These are phyloP conservation scores for Hanseniaspora pseudoguilliermondii DNA, from an alignment of 805 yeast species.

Conservation along the genomic window DNA sequence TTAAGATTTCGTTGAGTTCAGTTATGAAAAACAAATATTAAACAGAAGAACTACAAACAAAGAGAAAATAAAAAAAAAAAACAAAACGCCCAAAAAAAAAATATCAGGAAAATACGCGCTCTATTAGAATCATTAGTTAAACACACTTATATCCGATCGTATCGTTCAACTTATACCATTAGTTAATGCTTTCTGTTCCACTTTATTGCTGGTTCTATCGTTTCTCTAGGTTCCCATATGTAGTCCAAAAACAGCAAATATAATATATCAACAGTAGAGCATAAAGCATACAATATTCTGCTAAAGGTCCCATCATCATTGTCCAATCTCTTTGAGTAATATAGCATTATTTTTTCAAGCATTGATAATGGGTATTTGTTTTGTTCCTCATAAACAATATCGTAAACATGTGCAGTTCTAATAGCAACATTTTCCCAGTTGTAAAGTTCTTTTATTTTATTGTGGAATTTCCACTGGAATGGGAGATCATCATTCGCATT, in stretches of 20 bases:
- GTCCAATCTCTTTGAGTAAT: slow-evolving; percentile 32
- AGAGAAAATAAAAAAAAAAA: not conserved
- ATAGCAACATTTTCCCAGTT: slow-evolving; percentile 83
- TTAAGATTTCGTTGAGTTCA: not conserved
- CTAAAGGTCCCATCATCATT: slow-evolving; percentile 63
- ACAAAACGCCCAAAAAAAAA: not conserved
- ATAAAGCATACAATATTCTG: slow-evolving; percentile 67
- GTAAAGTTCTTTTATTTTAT: slow-evolving; percentile 67
- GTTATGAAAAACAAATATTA: not conserved
- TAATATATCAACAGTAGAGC: slow-evolving; percentile 69
- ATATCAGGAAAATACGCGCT: not conserved
- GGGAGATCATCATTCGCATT: not conserved
- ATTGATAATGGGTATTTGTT: slow-evolving; percentile 38
- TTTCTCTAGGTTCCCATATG: slow-evolving; percentile 45
- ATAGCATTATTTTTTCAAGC: slow-evolving; percentile 45
- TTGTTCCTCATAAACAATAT: slow-evolving; percentile 30
- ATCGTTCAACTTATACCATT: no score
- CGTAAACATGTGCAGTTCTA: slow-evolving; percentile 74
- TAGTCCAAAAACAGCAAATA: slow-evolving; percentile 52
- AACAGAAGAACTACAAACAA: not conserved
- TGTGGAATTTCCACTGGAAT: slow-evolving; percentile 47
- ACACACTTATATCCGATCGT: slow-evolving; percentile 4
- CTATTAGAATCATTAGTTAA: not conserved
- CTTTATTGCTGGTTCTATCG: slow-evolving; percentile 63
- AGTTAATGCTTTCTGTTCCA: slow-evolving; percentile 46